Conservation (phyloP, 164 flowering plant genomes). For the Nelumbo lutea region DNA sequence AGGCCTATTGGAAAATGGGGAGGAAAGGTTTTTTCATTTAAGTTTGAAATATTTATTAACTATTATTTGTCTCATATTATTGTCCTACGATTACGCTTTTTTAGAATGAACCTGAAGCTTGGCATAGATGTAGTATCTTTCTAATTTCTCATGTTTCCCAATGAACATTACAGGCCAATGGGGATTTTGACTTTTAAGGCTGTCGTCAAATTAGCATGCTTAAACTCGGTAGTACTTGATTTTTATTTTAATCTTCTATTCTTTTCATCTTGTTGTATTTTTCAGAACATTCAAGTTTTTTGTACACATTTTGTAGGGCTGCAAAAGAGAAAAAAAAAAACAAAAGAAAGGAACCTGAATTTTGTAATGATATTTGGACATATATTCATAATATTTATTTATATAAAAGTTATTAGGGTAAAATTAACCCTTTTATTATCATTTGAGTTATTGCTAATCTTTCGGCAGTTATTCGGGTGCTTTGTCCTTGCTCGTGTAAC, state of each 20-base stretch:
- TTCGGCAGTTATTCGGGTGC: too few relatives aligned
- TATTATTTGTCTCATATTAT: not conserved
- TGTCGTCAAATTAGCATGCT: not conserved
- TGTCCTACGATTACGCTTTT: not conserved
- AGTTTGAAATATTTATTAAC: too few relatives aligned
- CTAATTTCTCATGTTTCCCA: not conserved
- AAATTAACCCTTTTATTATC: not conserved
- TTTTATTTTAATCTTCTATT: too few relatives aligned
- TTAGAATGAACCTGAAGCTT: not conserved
- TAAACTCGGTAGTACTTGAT: not conserved
- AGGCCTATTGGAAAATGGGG: too few relatives aligned
- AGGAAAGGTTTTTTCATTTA: too few relatives aligned
- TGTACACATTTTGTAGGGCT: not conserved
- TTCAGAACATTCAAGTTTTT: not conserved
- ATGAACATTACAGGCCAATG: not conserved
- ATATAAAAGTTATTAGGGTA: not conserved
- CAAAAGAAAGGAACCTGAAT: too few relatives aligned
- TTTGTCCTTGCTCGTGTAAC: too few relatives aligned
- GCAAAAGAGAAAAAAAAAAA: not conserved
- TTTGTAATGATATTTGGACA: not conserved
- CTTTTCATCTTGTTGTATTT: too few relatives aligned
- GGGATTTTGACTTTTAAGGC: not conserved
- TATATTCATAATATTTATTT: not conserved
- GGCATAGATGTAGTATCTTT: not conserved
- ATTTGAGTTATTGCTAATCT: not conserved